Evolutionary conservation across 257 asterid species (phyloP).

Genomic region (Solanum virginianum): DNA sequence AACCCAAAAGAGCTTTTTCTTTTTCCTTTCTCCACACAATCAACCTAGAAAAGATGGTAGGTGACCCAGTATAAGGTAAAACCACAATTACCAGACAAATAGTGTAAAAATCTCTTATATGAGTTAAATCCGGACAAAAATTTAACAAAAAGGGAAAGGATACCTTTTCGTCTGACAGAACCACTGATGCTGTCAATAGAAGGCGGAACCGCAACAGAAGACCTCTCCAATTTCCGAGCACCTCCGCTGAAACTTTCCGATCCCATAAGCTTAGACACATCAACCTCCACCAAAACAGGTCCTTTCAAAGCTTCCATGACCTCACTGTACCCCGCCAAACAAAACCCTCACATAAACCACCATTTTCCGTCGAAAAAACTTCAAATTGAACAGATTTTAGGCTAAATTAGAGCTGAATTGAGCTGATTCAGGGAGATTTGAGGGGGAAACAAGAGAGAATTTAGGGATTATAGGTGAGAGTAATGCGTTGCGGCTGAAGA

Average conservation of each 20-base stretch:
- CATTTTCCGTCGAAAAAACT: constrained; percentile 6
- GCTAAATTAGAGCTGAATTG: constrained; percentile 13
- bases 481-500: constrained; percentile 20
- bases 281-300: constrained; percentile 9
- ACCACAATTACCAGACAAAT: too few relatives aligned
- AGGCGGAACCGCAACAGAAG: constrained; percentile 1
- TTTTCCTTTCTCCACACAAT: neutral
- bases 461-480: neutral
- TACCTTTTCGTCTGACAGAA: constrained; percentile 12
- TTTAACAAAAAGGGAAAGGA: neutral
- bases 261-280: constrained; percentile 41
- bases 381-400: neutral
- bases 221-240: constrained; percentile 18
- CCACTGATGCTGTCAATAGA: constrained; percentile 7
- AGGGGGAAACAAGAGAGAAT: neutral
- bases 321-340: constrained; percentile 1
- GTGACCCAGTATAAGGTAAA: neutral
- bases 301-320: constrained; percentile 29
- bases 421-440: neutral
- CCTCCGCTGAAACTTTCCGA: constrained; percentile 54
- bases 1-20: neutral
- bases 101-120: neutral
- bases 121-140: neutral
- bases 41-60: neutral
- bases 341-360: constrained; percentile 10